A percentile compares a stretch with the other conserved stretches of the same genome.
Conservation (phyloP, 148 eudicot genomes). For the Diospyros kaki region DNA sequence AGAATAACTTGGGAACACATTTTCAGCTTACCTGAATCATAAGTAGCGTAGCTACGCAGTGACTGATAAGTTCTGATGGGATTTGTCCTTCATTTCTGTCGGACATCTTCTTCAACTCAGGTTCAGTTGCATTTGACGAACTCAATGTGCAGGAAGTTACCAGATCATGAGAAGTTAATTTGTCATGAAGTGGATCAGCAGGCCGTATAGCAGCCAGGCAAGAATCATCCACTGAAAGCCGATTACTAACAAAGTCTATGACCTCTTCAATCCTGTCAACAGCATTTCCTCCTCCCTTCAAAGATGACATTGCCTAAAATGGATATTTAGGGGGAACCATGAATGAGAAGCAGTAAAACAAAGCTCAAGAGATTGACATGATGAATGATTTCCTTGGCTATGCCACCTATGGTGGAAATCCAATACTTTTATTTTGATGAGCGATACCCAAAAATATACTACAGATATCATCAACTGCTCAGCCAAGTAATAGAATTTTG, state of each 20-base stretch:
- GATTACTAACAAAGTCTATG: conserved; percentile 55
- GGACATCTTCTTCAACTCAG: conserved; percentile 35
- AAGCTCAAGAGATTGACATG: background rate
- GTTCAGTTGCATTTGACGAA: conserved; percentile 33
- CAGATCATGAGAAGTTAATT: conserved; percentile 23
- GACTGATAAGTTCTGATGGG: conserved; percentile 77
- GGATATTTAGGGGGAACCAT: conserved; percentile 12
- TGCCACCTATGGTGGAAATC: background rate
- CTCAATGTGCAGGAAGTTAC: conserved; percentile 27
- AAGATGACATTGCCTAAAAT: conserved; percentile 61
- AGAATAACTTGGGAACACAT: background rate
- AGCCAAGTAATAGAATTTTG: too few relatives aligned
- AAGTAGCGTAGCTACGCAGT: conserved; percentile 76
- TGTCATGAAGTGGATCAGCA: conserved; percentile 28
- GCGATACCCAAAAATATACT: background rate
- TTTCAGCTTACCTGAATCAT: conserved; percentile 77
- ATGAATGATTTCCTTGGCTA: conserved; percentile 1
- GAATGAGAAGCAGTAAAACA: conserved; percentile 3
- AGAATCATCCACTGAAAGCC: conserved; percentile 52
- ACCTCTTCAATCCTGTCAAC: conserved; percentile 62
- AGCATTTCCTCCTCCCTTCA: conserved; percentile 38
- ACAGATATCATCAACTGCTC: too few relatives aligned
- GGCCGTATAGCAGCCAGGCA: conserved; percentile 23
- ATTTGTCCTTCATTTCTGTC: conserved; percentile 36
- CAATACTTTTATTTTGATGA: background rate